phyloP scores from a whole-genome alignment of 345 rosid species.

The Anacardium occidentale region DNA sequence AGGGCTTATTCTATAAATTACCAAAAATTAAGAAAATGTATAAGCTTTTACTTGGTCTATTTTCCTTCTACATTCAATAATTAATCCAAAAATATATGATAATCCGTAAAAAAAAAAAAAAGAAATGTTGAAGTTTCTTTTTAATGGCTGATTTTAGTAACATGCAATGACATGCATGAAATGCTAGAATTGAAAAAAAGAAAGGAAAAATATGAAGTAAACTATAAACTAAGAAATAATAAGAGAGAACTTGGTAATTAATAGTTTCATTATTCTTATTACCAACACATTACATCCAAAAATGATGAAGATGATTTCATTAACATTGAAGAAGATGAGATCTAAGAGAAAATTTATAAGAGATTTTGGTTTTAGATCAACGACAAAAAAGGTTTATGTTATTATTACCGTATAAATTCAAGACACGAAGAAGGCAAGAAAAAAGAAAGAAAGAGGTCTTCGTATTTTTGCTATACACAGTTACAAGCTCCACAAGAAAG shows the following conservation, averaged over 20 bases:
- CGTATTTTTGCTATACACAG: conserved; percentile 6
- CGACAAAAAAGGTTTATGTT: no score
- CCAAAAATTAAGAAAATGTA: no score
- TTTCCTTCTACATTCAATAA: no score
- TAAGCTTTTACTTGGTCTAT: no score
- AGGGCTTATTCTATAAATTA: not conserved
- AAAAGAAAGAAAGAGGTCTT: not conserved
- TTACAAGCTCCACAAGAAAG: not conserved
- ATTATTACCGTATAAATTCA: not conserved
- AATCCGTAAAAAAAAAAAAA: not conserved
- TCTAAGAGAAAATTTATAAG: not conserved
- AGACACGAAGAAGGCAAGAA: not conserved
- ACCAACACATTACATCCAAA: no score
- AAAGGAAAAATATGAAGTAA: no score
- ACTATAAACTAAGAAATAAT: no score
- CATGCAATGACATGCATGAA: not conserved
- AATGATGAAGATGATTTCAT: no score
- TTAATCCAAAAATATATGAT: not conserved
- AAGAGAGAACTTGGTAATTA: no score
- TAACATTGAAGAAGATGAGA: no score
- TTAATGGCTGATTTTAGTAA: not conserved
- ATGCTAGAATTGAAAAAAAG: not conserved
- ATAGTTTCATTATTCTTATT: no score
- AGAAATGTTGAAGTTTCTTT: not conserved
- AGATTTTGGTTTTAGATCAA: not conserved